Evolutionary conservation across 2,329 filamentous ascomycete species (phyloP).

Genomic region (Scedosporium boydii): DNA sequence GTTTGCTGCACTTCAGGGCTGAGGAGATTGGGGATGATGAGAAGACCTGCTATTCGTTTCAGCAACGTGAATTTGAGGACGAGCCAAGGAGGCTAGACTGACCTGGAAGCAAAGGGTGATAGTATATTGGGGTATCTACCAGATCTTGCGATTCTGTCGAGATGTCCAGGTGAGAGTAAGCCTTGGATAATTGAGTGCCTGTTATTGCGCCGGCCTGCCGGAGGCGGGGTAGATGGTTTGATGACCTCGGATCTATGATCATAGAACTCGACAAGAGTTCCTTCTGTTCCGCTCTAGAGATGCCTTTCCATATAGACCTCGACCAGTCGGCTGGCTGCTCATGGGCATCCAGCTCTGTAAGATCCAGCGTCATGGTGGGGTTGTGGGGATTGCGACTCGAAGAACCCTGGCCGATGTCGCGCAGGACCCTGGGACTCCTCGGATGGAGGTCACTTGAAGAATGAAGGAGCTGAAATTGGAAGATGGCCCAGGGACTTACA

Average conservation of each 20-base stretch:
- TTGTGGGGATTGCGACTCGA: neutral
- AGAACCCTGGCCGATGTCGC: neutral
- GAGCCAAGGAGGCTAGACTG: constrained; percentile 15
- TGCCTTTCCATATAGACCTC: constrained; percentile 64
- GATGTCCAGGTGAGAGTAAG: constrained; percentile 31
- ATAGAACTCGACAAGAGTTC: constrained; percentile 42
- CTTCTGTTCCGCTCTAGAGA: constrained; percentile 48
- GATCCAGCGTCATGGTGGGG: constrained; percentile 9
- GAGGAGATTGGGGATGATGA: constrained; percentile 67
- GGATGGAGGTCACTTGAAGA: too few species aligned
- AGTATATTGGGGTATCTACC: constrained; percentile 43
- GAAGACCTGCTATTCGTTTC: constrained; percentile 50
- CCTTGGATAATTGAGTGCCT: constrained; percentile 27
- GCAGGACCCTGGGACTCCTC: too few species aligned
- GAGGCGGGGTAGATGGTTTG: constrained; percentile 33
- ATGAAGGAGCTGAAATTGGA: too few species aligned
- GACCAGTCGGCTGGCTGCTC: constrained; percentile 66
- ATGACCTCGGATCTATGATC: constrained; percentile 37
- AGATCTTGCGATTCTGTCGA: constrained; percentile 20
- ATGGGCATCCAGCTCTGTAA: constrained; percentile 59
- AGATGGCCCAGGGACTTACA: too few species aligned
- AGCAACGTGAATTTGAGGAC: neutral
- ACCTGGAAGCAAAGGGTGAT: constrained; percentile 62
- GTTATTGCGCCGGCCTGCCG: constrained; percentile 33
- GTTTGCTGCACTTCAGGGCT: constrained; percentile 57